Evolutionary conservation across 2,329 filamentous ascomycete genomes (phyloP).

Genomic region (Eutypa lata): DNA sequence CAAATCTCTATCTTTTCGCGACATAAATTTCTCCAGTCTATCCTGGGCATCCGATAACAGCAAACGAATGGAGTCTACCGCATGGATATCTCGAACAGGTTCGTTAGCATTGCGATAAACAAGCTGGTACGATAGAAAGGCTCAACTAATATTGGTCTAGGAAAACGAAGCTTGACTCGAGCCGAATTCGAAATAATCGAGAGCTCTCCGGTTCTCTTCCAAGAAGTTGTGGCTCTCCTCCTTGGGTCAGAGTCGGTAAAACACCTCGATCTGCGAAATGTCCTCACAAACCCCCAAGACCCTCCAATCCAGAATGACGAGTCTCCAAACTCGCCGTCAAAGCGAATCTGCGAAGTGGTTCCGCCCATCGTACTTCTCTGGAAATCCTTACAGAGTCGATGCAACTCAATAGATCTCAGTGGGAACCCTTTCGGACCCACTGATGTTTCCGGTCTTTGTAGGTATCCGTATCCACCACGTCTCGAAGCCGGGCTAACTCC

Average conservation of each 20-base stretch:
- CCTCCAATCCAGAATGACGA: slow-evolving; percentile 13
- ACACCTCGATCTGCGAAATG: slow-evolving; percentile 51
- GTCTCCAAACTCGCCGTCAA: slow-evolving; percentile 4
- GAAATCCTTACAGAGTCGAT: slow-evolving; percentile 43
- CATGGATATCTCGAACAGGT: slow-evolving; percentile 53
- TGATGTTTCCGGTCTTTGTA: slow-evolving; percentile 50
- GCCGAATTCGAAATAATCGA: slow-evolving; percentile 45
- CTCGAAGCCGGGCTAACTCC: slow-evolving; percentile 3
- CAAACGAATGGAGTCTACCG: slow-evolving; percentile 43
- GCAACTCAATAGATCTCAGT: slow-evolving; percentile 49
- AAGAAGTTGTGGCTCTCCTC: slow-evolving; percentile 54
- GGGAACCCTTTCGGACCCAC: slow-evolving; percentile 44
- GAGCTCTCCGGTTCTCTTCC: slow-evolving; percentile 49
- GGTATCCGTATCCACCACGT: slow-evolving; percentile 6
- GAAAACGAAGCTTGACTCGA: slow-evolving; percentile 42
- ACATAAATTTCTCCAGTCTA: slow-evolving; percentile 46
- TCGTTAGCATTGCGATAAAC: slow-evolving; percentile 12
- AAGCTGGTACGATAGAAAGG: not conserved
- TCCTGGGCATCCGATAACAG: slow-evolving; percentile 40
- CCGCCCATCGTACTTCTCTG: slow-evolving; percentile 49
- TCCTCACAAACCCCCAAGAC: slow-evolving; percentile 23
- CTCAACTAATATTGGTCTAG: slow-evolving; percentile 18
- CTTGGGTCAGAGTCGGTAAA: slow-evolving; percentile 54
- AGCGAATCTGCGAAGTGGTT: slow-evolving; percentile 36
- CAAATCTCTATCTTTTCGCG: slow-evolving; percentile 52